Evolutionary conservation across 2,329 filamentous ascomycete species (phyloP), one percentile per base, ranked within the genome.

Genomic region (Volutella citrinella): DNA sequence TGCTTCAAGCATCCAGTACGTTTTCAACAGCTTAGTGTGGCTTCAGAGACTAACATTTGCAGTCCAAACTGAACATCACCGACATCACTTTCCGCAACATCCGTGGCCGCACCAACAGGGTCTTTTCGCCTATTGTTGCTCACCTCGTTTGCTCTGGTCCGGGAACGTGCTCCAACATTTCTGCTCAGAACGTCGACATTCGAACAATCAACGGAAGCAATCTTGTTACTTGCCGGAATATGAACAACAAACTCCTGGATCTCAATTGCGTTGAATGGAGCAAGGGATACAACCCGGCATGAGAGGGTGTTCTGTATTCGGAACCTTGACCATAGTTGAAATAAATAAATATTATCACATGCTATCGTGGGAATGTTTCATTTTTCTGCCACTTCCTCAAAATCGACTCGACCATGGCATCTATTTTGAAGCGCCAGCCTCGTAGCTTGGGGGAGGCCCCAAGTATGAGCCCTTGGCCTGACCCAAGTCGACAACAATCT

Each of bases 401-500:
- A n/a, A n/a, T n/a, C n/a, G n/a, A n/a, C n/a, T n/a, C n/a, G n/a
- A n/a, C n/a, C n/a, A n/a, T n/a, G n/a, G n/a, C n/a, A n/a, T n/a
- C n/a, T n/a, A n/a, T n/a, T n/a, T n/a, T n/a, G n/a, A n/a, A n/a
- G n/a, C n/a, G n/a, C n/a, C 19, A 8, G 27, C 15, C 15, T 24
- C 12, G 3, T 6, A n/a, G 1, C 42, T 40, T 2, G 19, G 10
- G 0, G 49, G 40, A 1, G 49, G 49, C 0, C 46, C 49, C 0
- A 51, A 17, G 7, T 52, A 52, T 11, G 42, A 50, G 1, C 40
- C 26, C 3, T 16, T 24, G 5, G 40, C 36, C 1, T 36, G 43
- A 1, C 43, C 41, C 3, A 29, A 38, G 20, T 49, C 21, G 13
- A 52, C 6, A 1, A 52, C 37, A 9, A 48, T 26, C 22, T 52